These are phyloP conservation scores for Nothophaeocryptopus gaeumannii DNA, from an alignment of 2,329 filamentous ascomycete species.

Conservation along the genomic window DNA sequence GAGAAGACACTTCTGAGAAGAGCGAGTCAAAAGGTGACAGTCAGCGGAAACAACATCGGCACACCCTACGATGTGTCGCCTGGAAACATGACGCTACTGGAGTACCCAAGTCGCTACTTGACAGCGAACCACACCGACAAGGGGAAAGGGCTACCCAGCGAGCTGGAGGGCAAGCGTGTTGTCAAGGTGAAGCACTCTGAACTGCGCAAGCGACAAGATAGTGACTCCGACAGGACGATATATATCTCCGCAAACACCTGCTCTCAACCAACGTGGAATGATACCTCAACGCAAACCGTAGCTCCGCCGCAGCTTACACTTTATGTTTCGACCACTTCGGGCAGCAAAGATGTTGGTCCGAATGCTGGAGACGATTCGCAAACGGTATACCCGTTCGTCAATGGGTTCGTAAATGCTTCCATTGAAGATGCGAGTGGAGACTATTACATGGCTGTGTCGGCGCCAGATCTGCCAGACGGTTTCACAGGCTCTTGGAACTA, in stretches of 20 bases:
- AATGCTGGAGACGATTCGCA: conserved; percentile 47
- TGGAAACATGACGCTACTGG: conserved; percentile 63
- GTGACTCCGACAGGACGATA: conserved; percentile 49
- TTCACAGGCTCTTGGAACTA: conserved; percentile 72
- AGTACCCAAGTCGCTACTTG: conserved; percentile 58
- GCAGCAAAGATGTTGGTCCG: conserved; percentile 66
- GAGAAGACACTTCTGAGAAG: conserved; percentile 37
- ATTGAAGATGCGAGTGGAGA: conserved; percentile 58
- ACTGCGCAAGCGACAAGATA: conserved; percentile 25
- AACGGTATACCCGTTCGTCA: conserved; percentile 53
- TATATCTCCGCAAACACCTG: conserved; percentile 89
- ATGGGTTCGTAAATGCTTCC: conserved; percentile 67
- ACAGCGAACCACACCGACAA: conserved; percentile 41
- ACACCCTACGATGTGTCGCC: conserved; percentile 55
- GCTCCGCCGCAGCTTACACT: conserved; percentile 67
- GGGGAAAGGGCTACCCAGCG: conserved; percentile 32
- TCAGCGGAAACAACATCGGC: conserved; percentile 58
- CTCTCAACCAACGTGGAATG: conserved; percentile 63
- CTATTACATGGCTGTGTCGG: conserved; percentile 73
- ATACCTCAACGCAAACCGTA: conserved; percentile 44
- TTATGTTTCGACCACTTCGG: conserved; percentile 63
- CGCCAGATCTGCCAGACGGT: conserved; percentile 60
- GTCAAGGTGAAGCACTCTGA: conserved; percentile 22
- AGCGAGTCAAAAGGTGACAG: conserved; percentile 19
- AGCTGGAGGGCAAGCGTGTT: conserved; percentile 11